Conservation (phyloP, 2,329 filamentous ascomycete genomes). For the Fusarium camptoceras region DNA sequence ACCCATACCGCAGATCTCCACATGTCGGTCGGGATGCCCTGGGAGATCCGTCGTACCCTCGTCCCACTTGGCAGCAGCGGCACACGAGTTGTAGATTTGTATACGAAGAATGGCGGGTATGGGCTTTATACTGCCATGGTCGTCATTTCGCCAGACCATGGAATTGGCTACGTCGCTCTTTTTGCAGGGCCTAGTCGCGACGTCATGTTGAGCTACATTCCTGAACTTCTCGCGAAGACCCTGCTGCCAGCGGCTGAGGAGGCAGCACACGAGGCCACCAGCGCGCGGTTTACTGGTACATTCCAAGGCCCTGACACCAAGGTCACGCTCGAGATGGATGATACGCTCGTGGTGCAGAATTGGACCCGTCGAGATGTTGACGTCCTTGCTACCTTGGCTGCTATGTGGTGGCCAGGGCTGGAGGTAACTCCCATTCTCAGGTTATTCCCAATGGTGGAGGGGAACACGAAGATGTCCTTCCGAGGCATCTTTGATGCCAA, state of each 20-base stretch:
- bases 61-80: background rate
- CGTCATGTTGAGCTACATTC: background rate
- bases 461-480: background rate
- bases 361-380: background rate
- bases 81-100: background rate
- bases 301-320: background rate
- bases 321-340: background rate
- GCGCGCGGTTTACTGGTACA: background rate
- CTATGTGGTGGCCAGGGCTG: background rate
- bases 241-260: slow-evolving; percentile 2
- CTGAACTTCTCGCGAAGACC: background rate
- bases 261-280: background rate
- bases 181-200: background rate
- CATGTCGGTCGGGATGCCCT: slow-evolving; percentile 21
- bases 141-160: slow-evolving; percentile 7
- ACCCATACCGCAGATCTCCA: slow-evolving; percentile 2
- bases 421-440: background rate
- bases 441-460: background rate
- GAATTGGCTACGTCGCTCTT: background rate
- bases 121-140: slow-evolving; percentile 1
- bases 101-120: slow-evolving; percentile 11
- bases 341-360: slow-evolving; percentile 7
- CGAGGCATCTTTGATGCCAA: background rate
- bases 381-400: background rate
- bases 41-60: slow-evolving; percentile 14